Base-by-base conservation (phyloP, 495 filamentous ascomycete genomes). In the Rhypophila decipiens region DNA sequence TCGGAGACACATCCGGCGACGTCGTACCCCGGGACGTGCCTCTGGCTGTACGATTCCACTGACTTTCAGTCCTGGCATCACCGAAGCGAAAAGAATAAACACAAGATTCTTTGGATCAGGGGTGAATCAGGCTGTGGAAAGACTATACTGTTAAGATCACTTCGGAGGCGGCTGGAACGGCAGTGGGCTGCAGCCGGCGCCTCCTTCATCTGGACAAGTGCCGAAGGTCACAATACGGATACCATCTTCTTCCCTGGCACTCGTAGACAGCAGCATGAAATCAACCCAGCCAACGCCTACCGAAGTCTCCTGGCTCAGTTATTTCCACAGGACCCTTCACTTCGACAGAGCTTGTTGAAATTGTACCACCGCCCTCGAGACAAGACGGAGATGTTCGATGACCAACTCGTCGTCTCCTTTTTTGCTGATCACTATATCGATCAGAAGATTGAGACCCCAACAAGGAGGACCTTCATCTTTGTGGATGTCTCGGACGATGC, bases 11-110 rank as follows among this genome's bases (percentile, higher is more conserved):
- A 57, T 15, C 53, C 48, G 7, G 34, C 57, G n/a, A 42, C 51
- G 0, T 52, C 59, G 1, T 63, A 64, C 36, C 64, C 61, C 2
- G 64, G 61, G 0, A 66, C 63, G 3, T 70, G 66, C 47, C 60
- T 57, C 8, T 63, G 59, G 63, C 55, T 70, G 36, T 63, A 63
- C 40, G 59, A 66, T 19, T 33, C 63, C 12, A 49, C 49, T 18
- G 61, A 70, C n/a, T 68, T 68, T 21, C 55, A 55, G 10, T 36
- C 57, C 12, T 70, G 66, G 66, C 61, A 66, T 39, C 58, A 64
- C 48, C 60, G 66, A 10, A 57, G 36, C 18, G 56, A 50, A 15
- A 44, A 52, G 13, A 54, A 53, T 39, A 61, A 63, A 42, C 53
- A 62, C 50, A 59, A 61, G 48, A 46, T 70, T 23, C 49, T 70